Conservation (phyloP, 176 grass and related monocot genomes). For the Tillandsia leiboldiana region DNA sequence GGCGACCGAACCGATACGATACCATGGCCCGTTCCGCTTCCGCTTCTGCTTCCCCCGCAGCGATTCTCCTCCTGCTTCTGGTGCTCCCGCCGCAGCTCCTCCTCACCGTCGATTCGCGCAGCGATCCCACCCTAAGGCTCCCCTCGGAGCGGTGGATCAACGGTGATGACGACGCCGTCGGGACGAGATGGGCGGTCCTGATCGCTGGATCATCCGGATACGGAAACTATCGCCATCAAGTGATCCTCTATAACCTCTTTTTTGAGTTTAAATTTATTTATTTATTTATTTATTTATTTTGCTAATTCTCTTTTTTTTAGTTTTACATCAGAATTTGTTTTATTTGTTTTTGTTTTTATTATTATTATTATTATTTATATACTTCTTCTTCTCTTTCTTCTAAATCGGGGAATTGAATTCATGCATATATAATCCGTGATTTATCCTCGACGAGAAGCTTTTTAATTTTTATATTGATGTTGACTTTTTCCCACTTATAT, state of each 20-base stretch:
- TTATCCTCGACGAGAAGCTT: too few relatives aligned
- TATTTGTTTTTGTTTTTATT: too few relatives aligned
- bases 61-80: constrained; percentile 23
- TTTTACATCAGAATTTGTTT: not conserved
- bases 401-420: too few relatives aligned
- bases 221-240: constrained; percentile 95
- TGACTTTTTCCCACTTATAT: too few relatives aligned
- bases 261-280: not conserved
- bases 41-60: not conserved
- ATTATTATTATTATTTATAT: too few relatives aligned
- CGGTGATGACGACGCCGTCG: constrained; percentile 31
- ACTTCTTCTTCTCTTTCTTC: too few relatives aligned
- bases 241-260: not conserved
- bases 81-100: constrained; percentile 13
- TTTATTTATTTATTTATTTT: not conserved
- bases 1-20: not conserved
- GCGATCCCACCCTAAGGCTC: constrained; percentile 39
- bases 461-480: too few relatives aligned
- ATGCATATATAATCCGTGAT: too few relatives aligned
- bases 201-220: constrained; percentile 76
- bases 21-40: constrained; percentile 19
- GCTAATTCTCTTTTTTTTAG: constrained; percentile 11
- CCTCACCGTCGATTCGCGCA: constrained; percentile 13
- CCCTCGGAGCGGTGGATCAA: constrained; percentile 40
- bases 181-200: constrained; percentile 86